Percentiles rank a stretch among this genome's conserved stretches.
These are phyloP conservation scores for Acanthamoeba royreba DNA, from an alignment of 208 protist species.

Conservation along the genomic window DNA sequence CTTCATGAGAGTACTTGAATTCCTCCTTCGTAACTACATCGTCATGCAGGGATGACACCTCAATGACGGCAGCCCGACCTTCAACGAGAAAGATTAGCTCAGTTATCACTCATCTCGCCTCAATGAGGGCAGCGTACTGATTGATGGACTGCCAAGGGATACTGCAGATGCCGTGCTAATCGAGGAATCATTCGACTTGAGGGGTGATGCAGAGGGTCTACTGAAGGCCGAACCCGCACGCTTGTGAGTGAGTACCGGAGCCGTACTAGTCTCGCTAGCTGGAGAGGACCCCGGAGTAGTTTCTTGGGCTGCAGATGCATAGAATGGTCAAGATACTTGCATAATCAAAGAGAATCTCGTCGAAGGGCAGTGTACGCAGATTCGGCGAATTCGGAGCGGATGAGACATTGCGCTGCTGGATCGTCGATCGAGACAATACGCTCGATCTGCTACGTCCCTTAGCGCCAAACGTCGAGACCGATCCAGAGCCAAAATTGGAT, in stretches of 20 bases:
- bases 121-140: background rate
- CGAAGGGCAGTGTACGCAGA: background rate
- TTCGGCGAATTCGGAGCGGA: background rate
- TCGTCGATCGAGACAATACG: background rate
- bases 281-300: background rate
- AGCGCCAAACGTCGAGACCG: background rate
- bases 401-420: background rate
- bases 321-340: background rate
- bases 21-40: constrained; percentile 14
- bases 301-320: background rate
- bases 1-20: constrained; percentile 6
- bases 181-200: background rate
- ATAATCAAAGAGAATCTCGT: too few relatives aligned
- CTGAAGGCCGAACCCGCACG: background rate
- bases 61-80: background rate
- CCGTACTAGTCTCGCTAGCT: background rate
- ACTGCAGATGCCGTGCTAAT: background rate
- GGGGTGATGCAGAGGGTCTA: background rate
- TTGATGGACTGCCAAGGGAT: background rate
- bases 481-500: background rate
- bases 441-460: background rate
- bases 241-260: background rate
- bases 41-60: background rate
- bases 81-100: background rate
- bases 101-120: background rate